Evolutionary conservation across 306 rosid genomes (phyloP).

Genomic region (Acacia confusa): DNA sequence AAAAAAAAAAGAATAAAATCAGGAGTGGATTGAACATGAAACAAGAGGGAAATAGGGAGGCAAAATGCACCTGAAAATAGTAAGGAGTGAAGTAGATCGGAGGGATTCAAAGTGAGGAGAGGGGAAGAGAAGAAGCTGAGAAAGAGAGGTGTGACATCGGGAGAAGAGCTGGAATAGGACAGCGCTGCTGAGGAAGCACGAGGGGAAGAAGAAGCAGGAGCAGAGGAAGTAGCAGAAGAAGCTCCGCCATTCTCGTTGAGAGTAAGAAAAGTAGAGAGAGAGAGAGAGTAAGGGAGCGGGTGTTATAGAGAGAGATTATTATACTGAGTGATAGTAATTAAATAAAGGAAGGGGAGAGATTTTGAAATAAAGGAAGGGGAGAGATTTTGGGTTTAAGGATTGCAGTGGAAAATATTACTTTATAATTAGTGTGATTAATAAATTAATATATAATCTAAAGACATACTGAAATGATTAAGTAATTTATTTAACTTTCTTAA

Average conservation of each 20-base stretch:
- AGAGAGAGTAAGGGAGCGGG: neutral
- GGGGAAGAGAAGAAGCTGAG: conserved; percentile 34
- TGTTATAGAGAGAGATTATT: conserved; percentile 9
- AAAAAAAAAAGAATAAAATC: neutral
- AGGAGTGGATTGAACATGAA: neutral
- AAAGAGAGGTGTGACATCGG: conserved; percentile 31
- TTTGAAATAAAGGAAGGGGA: neutral
- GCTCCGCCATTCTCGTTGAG: conserved; percentile 60
- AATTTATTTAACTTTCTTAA: no score
- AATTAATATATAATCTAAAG: no score
- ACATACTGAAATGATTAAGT: no score
- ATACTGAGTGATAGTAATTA: neutral
- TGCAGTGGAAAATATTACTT: neutral
- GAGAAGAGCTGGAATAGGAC: conserved; percentile 51
- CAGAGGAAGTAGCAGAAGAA: conserved; percentile 69
- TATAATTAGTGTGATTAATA: no score
- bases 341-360: conserved; percentile 24
- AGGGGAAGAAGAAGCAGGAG: conserved; percentile 42
- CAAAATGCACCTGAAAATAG: conserved; percentile 28
- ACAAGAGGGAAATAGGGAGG: neutral
- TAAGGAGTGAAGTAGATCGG: conserved; percentile 45
- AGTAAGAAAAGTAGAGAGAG: conserved; percentile 50
- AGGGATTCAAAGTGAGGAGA: conserved; percentile 49
- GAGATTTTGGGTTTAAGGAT: neutral
- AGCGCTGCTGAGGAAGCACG: conserved; percentile 43